These are phyloP conservation scores for Lachnellula hyalina DNA, from an alignment of 2,329 filamentous ascomycete species.

Conservation along the genomic window DNA sequence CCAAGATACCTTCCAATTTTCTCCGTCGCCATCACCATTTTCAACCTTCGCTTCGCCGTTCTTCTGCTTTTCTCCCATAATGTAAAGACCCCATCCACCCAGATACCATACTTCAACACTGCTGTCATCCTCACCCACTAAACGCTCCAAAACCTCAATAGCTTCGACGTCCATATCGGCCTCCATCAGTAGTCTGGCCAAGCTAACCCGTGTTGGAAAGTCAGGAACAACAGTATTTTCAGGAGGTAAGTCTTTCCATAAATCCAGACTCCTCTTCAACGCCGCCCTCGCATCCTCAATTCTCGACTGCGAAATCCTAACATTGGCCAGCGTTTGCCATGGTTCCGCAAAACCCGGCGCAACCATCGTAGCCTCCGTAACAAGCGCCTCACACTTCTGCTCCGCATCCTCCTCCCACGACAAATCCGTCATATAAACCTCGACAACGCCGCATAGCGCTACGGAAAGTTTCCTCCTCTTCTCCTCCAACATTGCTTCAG, in stretches of 20 bases:
- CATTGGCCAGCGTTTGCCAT: conserved; percentile 91
- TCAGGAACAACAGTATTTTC: conserved; percentile 71
- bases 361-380: conserved; percentile 85
- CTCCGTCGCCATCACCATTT: conserved; percentile 39
- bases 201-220: conserved; percentile 77
- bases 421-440: conserved; percentile 98
- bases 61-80: conserved; percentile 66
- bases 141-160: conserved; percentile 74
- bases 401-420: conserved; percentile 92
- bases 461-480: conserved; percentile 79
- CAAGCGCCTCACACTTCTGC: conserved; percentile 74
- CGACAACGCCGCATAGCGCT: conserved; percentile 87
- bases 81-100: conserved; percentile 86
- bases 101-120: conserved; percentile 97
- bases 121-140: conserved; percentile 84
- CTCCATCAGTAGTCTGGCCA: conserved; percentile 84
- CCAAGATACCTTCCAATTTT: conserved; percentile 49
- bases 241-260: conserved; percentile 77
- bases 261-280: conserved; percentile 68
- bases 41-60: conserved; percentile 32
- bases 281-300: conserved; percentile 75
- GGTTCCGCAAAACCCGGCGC: conserved; percentile 78
- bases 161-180: conserved; percentile 81
- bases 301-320: conserved; percentile 82
- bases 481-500: conserved; percentile 49